Evolutionary conservation across 2,329 filamentous ascomycete genomes (phyloP), one percentile per base, ranked within the genome.

Genomic region (Trichoderma koningii): DNA sequence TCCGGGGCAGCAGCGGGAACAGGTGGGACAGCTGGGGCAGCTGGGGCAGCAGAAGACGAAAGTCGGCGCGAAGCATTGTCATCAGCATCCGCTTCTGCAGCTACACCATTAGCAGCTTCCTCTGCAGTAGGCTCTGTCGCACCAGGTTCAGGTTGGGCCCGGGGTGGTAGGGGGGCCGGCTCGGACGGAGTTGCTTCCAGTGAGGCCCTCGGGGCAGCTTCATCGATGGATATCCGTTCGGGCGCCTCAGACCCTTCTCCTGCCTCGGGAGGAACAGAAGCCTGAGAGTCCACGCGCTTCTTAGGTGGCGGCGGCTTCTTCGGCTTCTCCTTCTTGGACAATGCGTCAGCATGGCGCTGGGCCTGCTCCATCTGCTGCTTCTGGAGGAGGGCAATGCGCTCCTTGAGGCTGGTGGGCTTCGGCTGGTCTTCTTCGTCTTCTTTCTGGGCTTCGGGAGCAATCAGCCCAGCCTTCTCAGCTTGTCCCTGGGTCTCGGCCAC

Each of bases 301-400:
- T 95, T 94, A 73, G 87, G 65, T 59, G 66, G 76, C 30, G 86
- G 62, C 28, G 66, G 76, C 30, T 89, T 87, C 79, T 93, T 96
- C 12, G 91, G 88, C 77, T 96, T 97, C 72, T 96, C 92, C 76
- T 96, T 94, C 80, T 91, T 96, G 64, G 88, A 83, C 21, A 83
- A 83, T 17, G 89, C 86, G 44, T 95, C 92, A 7, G 91, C 90
- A 77, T 94, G 90, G 60, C 93, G 85, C 68, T 89, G 85, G 5
- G 93, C 92, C 74, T 95, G 92, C 74, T 98, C 95, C 74, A 92
- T 82, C 77, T 99, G 95, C 76, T 98, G 93, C 74, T 91, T 94
- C 76, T 99, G 95, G 17, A 99, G 82, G 60, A 97, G 81, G 30
- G 95, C 95, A 78, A 99, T 97, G 68, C 95, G 87, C 76, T 99